phyloP scores from a whole-genome alignment of 192 early-diverging fungal species.

The Backusella mclennaniae region DNA sequence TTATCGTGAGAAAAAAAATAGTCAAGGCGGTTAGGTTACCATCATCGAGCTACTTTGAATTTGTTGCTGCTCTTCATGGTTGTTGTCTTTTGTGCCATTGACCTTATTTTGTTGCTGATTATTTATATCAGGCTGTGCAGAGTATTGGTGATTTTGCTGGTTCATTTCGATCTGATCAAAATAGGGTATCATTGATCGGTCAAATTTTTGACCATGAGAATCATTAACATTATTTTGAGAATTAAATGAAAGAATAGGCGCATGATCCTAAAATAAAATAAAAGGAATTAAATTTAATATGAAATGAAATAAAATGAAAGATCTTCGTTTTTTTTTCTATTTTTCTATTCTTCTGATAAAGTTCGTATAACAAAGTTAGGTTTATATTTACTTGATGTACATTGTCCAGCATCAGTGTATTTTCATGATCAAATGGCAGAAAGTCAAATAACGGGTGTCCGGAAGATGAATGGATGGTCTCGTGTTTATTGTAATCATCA shows the following conservation, averaged over 20 bases:
- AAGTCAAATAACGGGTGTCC: background rate
- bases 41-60: slow-evolving; percentile 1
- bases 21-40: background rate
- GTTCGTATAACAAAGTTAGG: background rate
- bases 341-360: background rate
- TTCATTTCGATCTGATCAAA: slow-evolving; percentile 7
- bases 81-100: background rate
- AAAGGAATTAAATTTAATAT: background rate
- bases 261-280: background rate
- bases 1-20: slow-evolving; percentile 15
- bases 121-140: background rate
- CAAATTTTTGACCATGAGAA: background rate
- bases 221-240: background rate
- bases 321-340: background rate
- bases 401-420: background rate
- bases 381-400: slow-evolving; percentile 5
- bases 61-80: background rate
- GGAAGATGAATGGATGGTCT: background rate
- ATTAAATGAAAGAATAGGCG: background rate
- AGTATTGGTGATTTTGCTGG: background rate
- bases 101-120: background rate
- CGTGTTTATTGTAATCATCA: background rate
- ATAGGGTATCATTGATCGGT: slow-evolving; percentile 2
- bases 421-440: slow-evolving; percentile 1
- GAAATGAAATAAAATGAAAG: too few relatives aligned